phyloP scores from a whole-genome alignment of 257 asterid species.

The Solanum pimpinellifolium region DNA sequence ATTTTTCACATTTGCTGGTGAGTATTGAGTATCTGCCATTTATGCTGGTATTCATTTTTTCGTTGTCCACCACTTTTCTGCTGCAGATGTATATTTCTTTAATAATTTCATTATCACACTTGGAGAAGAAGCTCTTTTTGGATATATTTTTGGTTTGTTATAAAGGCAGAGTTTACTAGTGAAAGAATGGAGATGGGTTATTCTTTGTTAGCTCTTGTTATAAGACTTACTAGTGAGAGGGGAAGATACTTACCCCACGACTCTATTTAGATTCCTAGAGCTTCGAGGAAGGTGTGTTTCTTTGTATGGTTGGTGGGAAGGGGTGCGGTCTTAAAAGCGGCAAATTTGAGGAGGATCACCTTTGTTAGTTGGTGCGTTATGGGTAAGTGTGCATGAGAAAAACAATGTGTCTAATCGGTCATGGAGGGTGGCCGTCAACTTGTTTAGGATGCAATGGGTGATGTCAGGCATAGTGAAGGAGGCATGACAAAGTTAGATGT shows the following conservation, averaged over 20 bases:
- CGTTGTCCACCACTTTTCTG: not conserved
- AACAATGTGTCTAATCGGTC: not conserved
- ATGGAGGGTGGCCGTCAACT: not conserved
- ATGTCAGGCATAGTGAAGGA: not conserved
- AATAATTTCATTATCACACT: not conserved
- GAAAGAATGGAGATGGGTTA: not conserved
- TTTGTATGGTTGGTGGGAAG: not conserved
- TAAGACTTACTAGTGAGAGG: not conserved
- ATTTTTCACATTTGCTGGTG: constrained; percentile 98
- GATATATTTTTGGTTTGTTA: not conserved
- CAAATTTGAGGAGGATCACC: not conserved
- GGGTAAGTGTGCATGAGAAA: not conserved
- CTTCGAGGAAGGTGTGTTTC: not conserved
- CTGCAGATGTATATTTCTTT: not conserved
- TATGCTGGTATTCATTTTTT: not conserved
- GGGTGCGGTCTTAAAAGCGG: not conserved
- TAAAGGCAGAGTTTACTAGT: not conserved
- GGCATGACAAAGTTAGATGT: not conserved
- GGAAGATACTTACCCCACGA: not conserved
- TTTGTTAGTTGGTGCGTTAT: not conserved
- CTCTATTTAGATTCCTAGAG: not conserved
- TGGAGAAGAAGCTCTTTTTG: not conserved
- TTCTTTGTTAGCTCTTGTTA: not conserved
- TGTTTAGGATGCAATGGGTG: not conserved
- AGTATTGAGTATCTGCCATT: constrained; percentile 2